Conservation (phyloP, 2,329 filamentous ascomycete species). For the Fusarium nurragi region DNA sequence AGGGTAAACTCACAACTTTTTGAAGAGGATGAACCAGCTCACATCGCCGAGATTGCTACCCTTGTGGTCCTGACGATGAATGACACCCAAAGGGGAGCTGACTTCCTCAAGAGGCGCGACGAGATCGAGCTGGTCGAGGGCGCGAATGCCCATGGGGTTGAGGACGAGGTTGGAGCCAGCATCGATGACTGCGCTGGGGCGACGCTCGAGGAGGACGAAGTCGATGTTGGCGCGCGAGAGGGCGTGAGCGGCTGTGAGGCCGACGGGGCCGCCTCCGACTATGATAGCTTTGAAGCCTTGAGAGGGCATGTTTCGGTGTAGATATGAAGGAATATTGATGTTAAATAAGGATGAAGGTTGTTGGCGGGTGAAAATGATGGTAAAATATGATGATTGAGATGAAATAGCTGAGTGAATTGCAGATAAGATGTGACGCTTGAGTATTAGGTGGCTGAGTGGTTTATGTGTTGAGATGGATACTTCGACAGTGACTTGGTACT, state of each 20-base stretch:
- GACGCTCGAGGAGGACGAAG: conserved; percentile 52
- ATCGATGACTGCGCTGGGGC: conserved; percentile 42
- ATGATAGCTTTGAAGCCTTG: conserved; percentile 39
- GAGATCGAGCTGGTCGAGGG: conserved; percentile 49
- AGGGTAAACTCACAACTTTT: conserved; percentile 37
- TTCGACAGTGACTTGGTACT: background rate
- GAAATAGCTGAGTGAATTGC: background rate
- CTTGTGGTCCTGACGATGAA: conserved; percentile 40
- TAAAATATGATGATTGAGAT: background rate
- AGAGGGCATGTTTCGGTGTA: background rate
- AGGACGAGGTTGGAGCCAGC: conserved; percentile 48
- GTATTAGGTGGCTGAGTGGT: too few species aligned
- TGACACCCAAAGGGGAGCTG: conserved; percentile 36
- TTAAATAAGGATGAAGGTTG: too few species aligned
- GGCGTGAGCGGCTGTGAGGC: conserved; percentile 42
- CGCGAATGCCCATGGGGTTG: conserved; percentile 41
- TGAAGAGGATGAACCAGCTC: conserved; percentile 35
- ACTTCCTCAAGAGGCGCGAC: conserved; percentile 32
- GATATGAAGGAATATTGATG: background rate
- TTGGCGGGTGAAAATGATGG: background rate
- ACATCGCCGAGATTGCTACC: conserved; percentile 42
- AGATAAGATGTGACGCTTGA: too few species aligned
- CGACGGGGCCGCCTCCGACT: conserved; percentile 44
- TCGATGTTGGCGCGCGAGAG: conserved; percentile 47
- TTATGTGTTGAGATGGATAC: background rate